Evolutionary conservation across 2,329 filamentous ascomycete genomes (phyloP), one percentile per base, ranked within the genome.

Genomic region (Aspergillus sp.): DNA sequence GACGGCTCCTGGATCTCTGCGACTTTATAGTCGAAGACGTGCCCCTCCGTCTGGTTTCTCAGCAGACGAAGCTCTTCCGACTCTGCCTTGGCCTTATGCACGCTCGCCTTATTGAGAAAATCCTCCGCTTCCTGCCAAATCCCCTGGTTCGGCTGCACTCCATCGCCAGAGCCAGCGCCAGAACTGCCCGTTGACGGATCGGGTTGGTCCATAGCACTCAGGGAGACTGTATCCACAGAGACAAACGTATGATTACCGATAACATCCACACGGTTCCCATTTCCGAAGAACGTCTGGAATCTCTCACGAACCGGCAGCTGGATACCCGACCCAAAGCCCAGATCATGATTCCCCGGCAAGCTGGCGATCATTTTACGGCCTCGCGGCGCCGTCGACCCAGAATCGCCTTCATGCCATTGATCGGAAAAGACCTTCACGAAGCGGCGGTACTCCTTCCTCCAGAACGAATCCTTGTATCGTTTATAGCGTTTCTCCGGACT

Each of bases 191-290:
- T 67, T 32, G 53, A 37, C 11, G 63, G 58, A 33, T 74, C 62
- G 4, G 68, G 66, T 42, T 76, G 70, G 32, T 73, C 72, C 53
- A 71, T 67, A 3, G 91, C 89, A 51, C 86, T 93, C 48, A 96
- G 61, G 0, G 88, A 95, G 4, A 94, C 80, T 0, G 81, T 76
- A 54, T 98, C 91, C 5, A 98, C 72, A 1, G 86, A 93, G 13
- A 98, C 84, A 53, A 98, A 86, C 0, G 86, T 93, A 56, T 98
- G 91, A 52, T 98, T 98, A 8, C 85, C 91, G 33, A 96, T 72
- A 4, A 96, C 72, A 55, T 96, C 86, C 13, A 98, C 78, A 6
- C 85, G 72, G 57, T 95, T 96, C n/a, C 80, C 75, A 34, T 91
- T 80, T 4, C 91, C 91, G 61, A 98, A 96, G 53, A 80, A 94